Evolutionary conservation across 78 protist species (phyloP).

Genomic region (Protostelium mycophagum): DNA sequence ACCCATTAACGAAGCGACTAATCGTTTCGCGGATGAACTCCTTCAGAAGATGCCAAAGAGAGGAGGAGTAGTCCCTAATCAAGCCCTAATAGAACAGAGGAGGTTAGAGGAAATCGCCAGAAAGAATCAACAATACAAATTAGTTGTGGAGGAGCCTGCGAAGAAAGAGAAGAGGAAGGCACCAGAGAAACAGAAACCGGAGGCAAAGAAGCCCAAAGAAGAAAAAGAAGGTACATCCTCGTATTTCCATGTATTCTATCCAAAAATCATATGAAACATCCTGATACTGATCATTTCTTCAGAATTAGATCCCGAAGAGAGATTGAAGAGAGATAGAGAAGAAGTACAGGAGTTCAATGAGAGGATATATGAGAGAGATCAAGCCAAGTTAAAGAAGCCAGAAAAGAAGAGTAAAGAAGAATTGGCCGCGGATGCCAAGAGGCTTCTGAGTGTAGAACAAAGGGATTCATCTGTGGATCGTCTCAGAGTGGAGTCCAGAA

Average conservation of each 20-base stretch:
- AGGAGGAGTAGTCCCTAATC: constrained; percentile 1
- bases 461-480: constrained; percentile 3
- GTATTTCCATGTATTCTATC: background rate
- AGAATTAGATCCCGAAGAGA: constrained; percentile 27
- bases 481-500: constrained; percentile 42
- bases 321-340: constrained; percentile 50
- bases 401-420: constrained; percentile 3
- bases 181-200: background rate
- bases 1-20: constrained; percentile 13
- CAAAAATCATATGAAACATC: background rate
- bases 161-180: constrained; percentile 12
- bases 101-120: background rate
- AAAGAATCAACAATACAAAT: constrained; percentile 3
- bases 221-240: background rate
- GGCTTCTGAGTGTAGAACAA: background rate
- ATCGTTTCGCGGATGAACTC: constrained; percentile 18
- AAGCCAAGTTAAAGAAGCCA: constrained; percentile 29
- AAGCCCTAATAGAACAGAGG: constrained; percentile 1
- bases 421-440: background rate
- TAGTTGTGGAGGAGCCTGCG: background rate
- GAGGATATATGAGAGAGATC: constrained; percentile 47
- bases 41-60: constrained; percentile 18
- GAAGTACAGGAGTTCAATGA: constrained; percentile 46
- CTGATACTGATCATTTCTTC: no score
- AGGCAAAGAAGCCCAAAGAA: background rate